phyloP scores from a whole-genome alignment of 2,329 filamentous ascomycete genomes.

The Botryotinia convoluta region DNA sequence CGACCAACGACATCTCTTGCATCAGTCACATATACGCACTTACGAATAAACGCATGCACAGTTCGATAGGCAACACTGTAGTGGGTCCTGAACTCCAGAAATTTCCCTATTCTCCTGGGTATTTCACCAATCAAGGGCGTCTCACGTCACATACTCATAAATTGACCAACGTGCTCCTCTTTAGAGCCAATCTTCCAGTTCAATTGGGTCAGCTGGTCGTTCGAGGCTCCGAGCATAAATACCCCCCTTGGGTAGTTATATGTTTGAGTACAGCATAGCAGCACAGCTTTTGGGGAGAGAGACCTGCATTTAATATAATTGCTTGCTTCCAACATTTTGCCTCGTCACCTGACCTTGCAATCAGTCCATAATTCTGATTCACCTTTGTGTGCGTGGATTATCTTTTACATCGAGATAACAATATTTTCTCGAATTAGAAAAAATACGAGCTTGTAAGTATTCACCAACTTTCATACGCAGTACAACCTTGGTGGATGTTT shows the following conservation, averaged over 20 bases:
- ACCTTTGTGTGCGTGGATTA: conserved; percentile 11
- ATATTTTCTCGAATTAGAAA: conserved; percentile 6
- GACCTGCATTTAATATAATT: conserved; percentile 19
- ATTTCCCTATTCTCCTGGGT: conserved; percentile 6
- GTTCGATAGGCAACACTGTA: conserved; percentile 14
- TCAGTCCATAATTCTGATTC: conserved; percentile 10
- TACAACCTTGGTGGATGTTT: conserved; percentile 10
- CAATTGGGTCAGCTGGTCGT: conserved; percentile 18
- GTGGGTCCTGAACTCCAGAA: conserved; percentile 7
- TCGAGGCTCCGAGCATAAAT: conserved; percentile 20
- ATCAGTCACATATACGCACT: conserved; percentile 17
- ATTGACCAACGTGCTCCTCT: conserved; percentile 19
- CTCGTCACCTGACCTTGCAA: conserved; percentile 20
- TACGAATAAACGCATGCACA: conserved; percentile 13
- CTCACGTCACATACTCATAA: conserved; percentile 21
- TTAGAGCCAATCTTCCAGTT: conserved; percentile 13
- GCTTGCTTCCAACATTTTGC: neutral
- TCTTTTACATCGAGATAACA: conserved; percentile 13
- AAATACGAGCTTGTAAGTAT: conserved; percentile 18
- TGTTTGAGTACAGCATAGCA: conserved; percentile 17
- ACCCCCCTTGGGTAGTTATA: conserved; percentile 9
- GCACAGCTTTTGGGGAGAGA: conserved; percentile 18
- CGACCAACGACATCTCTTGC: conserved; percentile 20
- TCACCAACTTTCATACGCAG: conserved; percentile 9
- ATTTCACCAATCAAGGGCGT: conserved; percentile 16